These are phyloP conservation scores for Pelargonium australe DNA, from an alignment of 441 rosid species.

Conservation along the genomic window DNA sequence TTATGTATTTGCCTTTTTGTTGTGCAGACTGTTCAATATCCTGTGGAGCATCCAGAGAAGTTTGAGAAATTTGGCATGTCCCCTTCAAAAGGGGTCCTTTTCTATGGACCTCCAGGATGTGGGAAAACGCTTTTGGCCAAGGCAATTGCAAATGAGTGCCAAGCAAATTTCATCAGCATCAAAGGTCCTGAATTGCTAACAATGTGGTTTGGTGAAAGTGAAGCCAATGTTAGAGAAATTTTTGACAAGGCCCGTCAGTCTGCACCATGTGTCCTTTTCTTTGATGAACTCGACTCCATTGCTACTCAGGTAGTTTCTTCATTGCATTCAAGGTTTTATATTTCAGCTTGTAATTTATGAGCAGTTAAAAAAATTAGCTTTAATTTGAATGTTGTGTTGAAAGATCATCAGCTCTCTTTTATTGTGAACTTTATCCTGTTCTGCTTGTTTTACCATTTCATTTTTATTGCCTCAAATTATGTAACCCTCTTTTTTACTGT, in stretches of 20 bases:
- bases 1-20: not conserved
- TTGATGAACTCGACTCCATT: constrained; percentile 65
- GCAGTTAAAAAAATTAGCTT: not conserved
- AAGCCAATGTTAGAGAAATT: constrained; percentile 66
- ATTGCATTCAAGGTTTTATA: not conserved
- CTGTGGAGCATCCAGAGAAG: constrained; percentile 84
- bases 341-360: not conserved
- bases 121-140: constrained; percentile 70
- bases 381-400: not conserved
- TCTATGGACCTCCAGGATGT: constrained; percentile 75
- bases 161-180: constrained; percentile 62
- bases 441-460: not conserved
- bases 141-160: constrained; percentile 69
- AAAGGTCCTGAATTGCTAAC: constrained; percentile 75
- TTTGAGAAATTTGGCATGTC: constrained; percentile 44
- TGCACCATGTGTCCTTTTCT: constrained; percentile 71
- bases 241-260: constrained; percentile 70
- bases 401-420: too few species aligned
- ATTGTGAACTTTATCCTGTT: too few species aligned
- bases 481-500: not conserved
- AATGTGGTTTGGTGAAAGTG: constrained; percentile 78
- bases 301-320: constrained; percentile 57
- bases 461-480: not conserved
- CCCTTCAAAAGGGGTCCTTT: constrained; percentile 68
- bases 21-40: constrained; percentile 62